Base-by-base conservation (phyloP, 2,329 filamentous ascomycete genomes). In the Ambrosiella cleistominuta region DNA sequence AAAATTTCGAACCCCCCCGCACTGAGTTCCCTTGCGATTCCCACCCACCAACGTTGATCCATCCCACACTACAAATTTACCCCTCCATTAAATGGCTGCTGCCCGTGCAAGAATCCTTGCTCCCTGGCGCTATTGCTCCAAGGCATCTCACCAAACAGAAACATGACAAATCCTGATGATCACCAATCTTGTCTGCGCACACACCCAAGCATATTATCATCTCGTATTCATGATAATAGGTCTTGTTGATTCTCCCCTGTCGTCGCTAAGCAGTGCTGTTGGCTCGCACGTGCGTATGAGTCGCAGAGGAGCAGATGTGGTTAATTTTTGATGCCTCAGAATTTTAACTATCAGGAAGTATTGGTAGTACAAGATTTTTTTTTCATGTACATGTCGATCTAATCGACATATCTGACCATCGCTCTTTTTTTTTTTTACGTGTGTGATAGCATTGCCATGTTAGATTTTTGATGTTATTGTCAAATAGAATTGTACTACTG, bases 1-100 rank as follows among this genome's bases (percentile, higher is more conserved):
- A 60, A 57, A 38, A 57, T 60, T 60, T 60, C 54, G 54, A 60
- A 5, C 27, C 27, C 27, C 58, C 58, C 54, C 58, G 58, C 58
- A 57, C 58, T 60, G 8, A 9, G 39, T 54, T 44, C 57, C 58
- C 54, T 57, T 60, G 58, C 54, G 58, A 54, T 57, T 56, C 58
- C 47, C 49, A 60, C 54, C 54, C 54, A 57, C 54, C 49, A 54
- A 27, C 50, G 58, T 54, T 49, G 54, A 60, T 60, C 54, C 58
- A 27, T 60, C 58, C 54, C 42, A 60, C 51, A 45, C 40, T 60
- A 5, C 37, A 54, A 50, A 47, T 53, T 40, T 60, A 56, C 58
- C 58, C 54, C 54, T 60, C 58, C 58, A 60, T 57, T 15, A 56
- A 19, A 8, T 19, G 17, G 11, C 35, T 19, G 13, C 49, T 47